Percentiles rank a stretch among this genome's conserved stretches.
phyloP scores from a whole-genome alignment of 345 rosid genomes.

The Gossypium sturtianum region DNA sequence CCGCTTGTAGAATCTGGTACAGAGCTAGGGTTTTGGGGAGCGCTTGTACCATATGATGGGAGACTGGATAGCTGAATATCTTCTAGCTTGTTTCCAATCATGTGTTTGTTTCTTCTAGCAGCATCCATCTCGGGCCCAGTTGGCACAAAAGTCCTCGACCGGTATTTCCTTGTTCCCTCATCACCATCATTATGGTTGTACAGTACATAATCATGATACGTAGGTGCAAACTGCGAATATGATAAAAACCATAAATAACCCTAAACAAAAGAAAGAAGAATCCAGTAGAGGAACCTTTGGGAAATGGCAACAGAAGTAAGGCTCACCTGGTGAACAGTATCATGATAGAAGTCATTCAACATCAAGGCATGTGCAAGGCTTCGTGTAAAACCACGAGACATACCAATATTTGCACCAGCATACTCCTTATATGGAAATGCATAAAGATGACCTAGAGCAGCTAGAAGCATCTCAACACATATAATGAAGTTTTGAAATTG shows the following conservation, averaged over 20 bases:
- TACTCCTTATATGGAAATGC: conserved; percentile 99
- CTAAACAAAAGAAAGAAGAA: neutral
- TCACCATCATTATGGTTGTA: conserved; percentile 85
- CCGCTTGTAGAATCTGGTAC: conserved; percentile 31
- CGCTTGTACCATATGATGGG: conserved; percentile 60
- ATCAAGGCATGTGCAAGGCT: conserved; percentile 88
- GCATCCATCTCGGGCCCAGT: conserved; percentile 97
- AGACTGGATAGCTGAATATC: conserved; percentile 66
- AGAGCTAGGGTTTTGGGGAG: conserved; percentile 35
- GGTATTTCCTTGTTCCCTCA: conserved; percentile 79
- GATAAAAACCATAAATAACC: neutral
- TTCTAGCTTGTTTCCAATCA: conserved; percentile 68
- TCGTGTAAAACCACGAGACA: conserved; percentile 58
- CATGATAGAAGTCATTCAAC: conserved; percentile 93
- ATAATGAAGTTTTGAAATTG: conserved; percentile 81
- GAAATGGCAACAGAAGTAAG: neutral
- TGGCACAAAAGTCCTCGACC: conserved; percentile 93
- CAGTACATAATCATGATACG: conserved; percentile 95
- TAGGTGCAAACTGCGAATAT: conserved; percentile 78
- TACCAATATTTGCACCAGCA: conserved; percentile 88
- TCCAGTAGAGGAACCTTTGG: neutral
- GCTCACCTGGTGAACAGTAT: conserved; percentile 92
- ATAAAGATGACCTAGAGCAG: conserved; percentile 87
- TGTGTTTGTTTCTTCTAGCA: conserved; percentile 65
- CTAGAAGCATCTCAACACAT: conserved; percentile 96